phyloP scores from a whole-genome alignment of 495 filamentous ascomycete genomes.

The Aspergillus diversus region DNA sequence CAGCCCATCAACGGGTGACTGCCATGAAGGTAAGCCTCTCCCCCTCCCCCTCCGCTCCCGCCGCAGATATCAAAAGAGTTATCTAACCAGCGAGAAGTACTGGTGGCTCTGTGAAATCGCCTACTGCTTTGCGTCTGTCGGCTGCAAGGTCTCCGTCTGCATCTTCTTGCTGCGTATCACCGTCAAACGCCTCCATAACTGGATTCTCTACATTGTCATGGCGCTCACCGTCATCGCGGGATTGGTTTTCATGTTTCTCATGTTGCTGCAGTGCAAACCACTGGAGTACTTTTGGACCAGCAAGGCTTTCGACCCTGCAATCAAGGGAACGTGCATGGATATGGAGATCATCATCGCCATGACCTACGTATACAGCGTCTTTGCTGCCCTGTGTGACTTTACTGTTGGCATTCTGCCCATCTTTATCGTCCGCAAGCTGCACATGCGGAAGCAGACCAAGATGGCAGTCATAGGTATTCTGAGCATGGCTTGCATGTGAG shows the following conservation, averaged over 20 bases:
- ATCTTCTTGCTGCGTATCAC: slow-evolving; percentile 54
- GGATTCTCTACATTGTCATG: slow-evolving; percentile 44
- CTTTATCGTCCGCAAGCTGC: slow-evolving; percentile 41
- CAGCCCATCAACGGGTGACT: slow-evolving; percentile 31
- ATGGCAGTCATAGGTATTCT: slow-evolving; percentile 44
- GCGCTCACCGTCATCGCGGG: slow-evolving; percentile 37
- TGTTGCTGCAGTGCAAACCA: slow-evolving; percentile 49
- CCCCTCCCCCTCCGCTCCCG: background rate
- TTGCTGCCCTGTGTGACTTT: slow-evolving; percentile 46
- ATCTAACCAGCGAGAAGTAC: slow-evolving; percentile 25
- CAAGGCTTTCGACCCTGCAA: slow-evolving; percentile 29
- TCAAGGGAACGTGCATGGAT: slow-evolving; percentile 42
- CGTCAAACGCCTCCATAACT: slow-evolving; percentile 37
- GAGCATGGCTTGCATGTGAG: slow-evolving; percentile 50
- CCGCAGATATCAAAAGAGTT: background rate
- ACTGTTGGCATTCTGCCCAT: slow-evolving; percentile 45
- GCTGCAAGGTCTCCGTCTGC: slow-evolving; percentile 49
- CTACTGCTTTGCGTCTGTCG: slow-evolving; percentile 46
- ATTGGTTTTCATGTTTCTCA: slow-evolving; percentile 44
- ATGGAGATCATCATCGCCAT: slow-evolving; percentile 42
- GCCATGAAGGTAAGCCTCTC: slow-evolving; percentile 40
- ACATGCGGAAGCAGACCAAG: slow-evolving; percentile 44
- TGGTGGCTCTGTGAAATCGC: slow-evolving; percentile 50
- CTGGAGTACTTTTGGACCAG: slow-evolving; percentile 46
- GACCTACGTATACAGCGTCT: slow-evolving; percentile 47